Conservation (phyloP, 2,329 filamentous ascomycete genomes). For the Neonectria ditissima region DNA sequence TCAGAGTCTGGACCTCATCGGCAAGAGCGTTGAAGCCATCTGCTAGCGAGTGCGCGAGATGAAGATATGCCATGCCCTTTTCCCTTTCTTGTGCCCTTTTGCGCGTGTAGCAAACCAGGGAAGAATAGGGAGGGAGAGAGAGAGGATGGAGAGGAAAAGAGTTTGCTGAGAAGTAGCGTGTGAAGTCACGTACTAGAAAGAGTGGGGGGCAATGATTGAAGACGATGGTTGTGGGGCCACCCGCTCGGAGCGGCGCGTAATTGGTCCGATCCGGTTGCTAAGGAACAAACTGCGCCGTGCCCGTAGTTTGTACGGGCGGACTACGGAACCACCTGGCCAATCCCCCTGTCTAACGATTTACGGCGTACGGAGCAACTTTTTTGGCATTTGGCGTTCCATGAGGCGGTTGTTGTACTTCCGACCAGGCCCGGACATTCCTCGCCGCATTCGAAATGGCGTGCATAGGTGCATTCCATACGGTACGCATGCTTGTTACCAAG, state of each 20-base stretch:
- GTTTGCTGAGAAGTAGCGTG: slow-evolving; percentile 27
- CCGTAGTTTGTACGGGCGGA: background rate
- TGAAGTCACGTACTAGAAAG: slow-evolving; percentile 24
- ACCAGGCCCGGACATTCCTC: slow-evolving; percentile 4
- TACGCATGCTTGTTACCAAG: background rate
- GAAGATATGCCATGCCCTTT: slow-evolving; percentile 53
- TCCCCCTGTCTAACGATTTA: background rate
- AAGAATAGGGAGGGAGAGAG: slow-evolving; percentile 21
- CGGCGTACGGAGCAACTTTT: background rate
- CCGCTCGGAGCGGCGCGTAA: slow-evolving; percentile 4
- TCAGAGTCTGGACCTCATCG: slow-evolving; percentile 72
- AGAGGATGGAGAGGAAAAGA: slow-evolving; percentile 34
- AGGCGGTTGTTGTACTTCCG: background rate
- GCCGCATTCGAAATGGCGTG: slow-evolving; percentile 8
- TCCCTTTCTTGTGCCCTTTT: slow-evolving; percentile 21
- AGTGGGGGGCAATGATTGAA: slow-evolving; percentile 13
- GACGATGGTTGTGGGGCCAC: background rate
- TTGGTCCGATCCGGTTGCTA: slow-evolving; percentile 23
- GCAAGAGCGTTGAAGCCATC: slow-evolving; percentile 74
- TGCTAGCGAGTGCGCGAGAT: slow-evolving; percentile 67
- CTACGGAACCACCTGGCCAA: background rate
- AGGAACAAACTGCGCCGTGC: slow-evolving; percentile 2
- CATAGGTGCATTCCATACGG: background rate
- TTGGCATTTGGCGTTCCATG: background rate
- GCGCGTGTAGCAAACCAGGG: slow-evolving; percentile 31